phyloP scores from a whole-genome alignment of 2,329 filamentous ascomycete species.

The Apiospora sp. region DNA sequence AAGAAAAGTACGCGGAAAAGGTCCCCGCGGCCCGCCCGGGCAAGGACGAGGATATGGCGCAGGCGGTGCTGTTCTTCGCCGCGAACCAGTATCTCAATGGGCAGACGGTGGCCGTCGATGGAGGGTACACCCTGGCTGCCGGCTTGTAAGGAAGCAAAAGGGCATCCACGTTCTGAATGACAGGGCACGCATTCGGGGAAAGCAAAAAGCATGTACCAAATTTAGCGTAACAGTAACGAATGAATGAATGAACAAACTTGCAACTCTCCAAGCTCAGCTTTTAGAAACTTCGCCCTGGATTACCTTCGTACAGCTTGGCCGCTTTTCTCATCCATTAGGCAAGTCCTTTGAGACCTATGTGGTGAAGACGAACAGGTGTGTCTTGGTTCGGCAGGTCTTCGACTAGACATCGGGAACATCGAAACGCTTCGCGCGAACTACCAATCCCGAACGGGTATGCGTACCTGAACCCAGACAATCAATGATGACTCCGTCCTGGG shows the following conservation, averaged over 20 bases:
- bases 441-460: no score
- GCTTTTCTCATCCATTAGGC: neutral
- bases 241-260: neutral
- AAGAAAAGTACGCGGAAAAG: constrained; percentile 63
- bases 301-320: neutral
- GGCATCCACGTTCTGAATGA: no score
- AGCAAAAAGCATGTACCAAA: neutral
- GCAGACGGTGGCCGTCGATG: constrained; percentile 53
- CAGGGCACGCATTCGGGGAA: no score
- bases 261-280: neutral
- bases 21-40: constrained; percentile 74
- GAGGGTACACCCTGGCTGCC: constrained; percentile 51
- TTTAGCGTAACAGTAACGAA: neutral
- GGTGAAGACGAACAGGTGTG: no score
- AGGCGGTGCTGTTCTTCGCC: constrained; percentile 65
- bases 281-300: neutral
- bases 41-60: constrained; percentile 74
- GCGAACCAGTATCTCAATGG: constrained; percentile 55
- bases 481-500: no score
- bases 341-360: neutral
- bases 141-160: constrained; percentile 40
- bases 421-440: no score
- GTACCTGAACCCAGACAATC: no score
- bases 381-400: neutral
- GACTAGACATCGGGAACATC: no score